These are phyloP conservation scores for Exsudoporus floridanus DNA, from an alignment of 1,284 basidiomycete genomes.

Conservation along the genomic window DNA sequence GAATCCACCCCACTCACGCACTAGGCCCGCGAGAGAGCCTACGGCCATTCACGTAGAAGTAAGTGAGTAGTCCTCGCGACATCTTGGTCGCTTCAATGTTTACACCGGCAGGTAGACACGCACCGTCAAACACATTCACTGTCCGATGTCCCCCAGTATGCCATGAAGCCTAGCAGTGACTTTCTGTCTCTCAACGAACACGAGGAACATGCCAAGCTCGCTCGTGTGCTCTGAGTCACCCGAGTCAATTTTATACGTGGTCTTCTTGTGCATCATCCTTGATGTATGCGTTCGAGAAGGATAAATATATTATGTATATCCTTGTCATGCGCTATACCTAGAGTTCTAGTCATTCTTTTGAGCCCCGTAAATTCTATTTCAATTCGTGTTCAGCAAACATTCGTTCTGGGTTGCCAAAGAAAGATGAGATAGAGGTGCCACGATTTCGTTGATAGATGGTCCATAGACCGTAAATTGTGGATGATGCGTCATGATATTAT, in stretches of 20 bases:
- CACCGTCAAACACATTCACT: constrained; percentile 33
- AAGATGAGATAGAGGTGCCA: background rate
- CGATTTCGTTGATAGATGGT: background rate
- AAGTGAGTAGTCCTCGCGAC: constrained; percentile 5
- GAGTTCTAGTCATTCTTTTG: constrained; percentile 14
- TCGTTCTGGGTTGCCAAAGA: background rate
- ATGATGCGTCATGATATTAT: background rate
- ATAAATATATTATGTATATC: background rate
- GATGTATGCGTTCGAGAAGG: background rate
- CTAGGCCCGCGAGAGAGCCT: constrained; percentile 16
- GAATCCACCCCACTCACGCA: constrained; percentile 20
- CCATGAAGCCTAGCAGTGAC: constrained; percentile 26
- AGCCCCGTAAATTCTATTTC: background rate
- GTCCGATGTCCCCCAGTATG: constrained; percentile 26
- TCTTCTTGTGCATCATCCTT: background rate
- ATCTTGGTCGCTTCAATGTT: constrained; percentile 2
- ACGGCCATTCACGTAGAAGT: constrained; percentile 38
- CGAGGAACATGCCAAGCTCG: constrained; percentile 19
- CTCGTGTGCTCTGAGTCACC: constrained; percentile 17
- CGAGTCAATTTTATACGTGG: background rate
- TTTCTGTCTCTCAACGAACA: constrained; percentile 30
- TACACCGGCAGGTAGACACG: constrained; percentile 35
- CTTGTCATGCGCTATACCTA: constrained; percentile 1
- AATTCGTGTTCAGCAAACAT: background rate
- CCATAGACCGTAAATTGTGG: background rate